Evolutionary conservation across 495 filamentous ascomycete species (phyloP), one percentile per base, ranked within the genome.

Genomic region (Aspergillus incahuasiensis): DNA sequence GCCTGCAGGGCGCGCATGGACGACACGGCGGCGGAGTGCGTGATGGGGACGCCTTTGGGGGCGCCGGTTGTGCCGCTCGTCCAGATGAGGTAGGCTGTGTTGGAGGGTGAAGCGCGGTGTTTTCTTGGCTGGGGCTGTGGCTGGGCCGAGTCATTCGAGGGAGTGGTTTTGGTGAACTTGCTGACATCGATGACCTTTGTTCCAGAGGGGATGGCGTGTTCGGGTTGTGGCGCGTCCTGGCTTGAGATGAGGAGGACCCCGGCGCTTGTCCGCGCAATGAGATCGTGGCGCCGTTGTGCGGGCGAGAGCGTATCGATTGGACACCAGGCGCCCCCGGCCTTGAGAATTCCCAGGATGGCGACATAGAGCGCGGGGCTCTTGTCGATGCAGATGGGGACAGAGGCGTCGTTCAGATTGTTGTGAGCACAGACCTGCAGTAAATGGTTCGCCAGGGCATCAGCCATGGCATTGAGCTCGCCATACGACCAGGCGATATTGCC

Each of bases 41-140:
- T 67, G 2, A 73, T 59, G 0, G 69, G 56, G 6, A 77, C 70
- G 15, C 70, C 70, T 67, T 96, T 96, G 0, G 91, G 91, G 34
- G 94, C 72, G 1, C 91, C 91, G 0, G 89, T 94, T 7, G 90
- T 95, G 12, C 90, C 90, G 52, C 84, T 81, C n/a, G 89, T 95
- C 71, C 84, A 92, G 43, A 95, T 88, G 38, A 95, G 73, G 34
- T 86, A 76, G 0, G 80, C 85, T 73, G 86, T 82, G 53, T 82
- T 78, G 35, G 58, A 51, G 24, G 63, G 48, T 1, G 48, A 75
- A 22, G 53, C 38, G 40, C 52, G 41, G 20, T 52, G 21, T 24
- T 49, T 39, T 1, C 30, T 59, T 9, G 21, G 35, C 0, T n/a
- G 39, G 15, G 41, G 4, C 24, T 39, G 12, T 16, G 28, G 21